Conservation (phyloP, 2,329 filamentous ascomycete species). For the Phoma sp. region DNA sequence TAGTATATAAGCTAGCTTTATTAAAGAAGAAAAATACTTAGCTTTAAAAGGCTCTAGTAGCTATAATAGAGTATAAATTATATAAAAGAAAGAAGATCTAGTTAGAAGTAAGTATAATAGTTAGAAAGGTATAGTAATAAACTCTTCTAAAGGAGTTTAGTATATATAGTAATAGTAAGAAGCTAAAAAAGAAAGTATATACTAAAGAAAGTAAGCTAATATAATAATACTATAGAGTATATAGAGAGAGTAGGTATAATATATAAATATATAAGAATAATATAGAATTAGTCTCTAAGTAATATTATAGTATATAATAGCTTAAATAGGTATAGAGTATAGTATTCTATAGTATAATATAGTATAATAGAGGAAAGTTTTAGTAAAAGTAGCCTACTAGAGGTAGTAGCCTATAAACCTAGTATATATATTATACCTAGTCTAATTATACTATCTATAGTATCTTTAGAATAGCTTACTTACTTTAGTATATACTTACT, state of each 20-base stretch:
- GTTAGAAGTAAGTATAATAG: background rate
- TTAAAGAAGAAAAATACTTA: background rate
- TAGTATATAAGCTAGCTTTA: background rate
- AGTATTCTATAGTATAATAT: too few species aligned
- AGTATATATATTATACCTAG: too few species aligned
- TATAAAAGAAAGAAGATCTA: background rate
- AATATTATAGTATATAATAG: too few species aligned
- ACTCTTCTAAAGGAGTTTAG: conserved; percentile 1
- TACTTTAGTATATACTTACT: too few species aligned
- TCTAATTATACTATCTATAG: too few species aligned
- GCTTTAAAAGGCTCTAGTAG: background rate
- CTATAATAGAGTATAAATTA: background rate
- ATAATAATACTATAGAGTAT: background rate
- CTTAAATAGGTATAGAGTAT: too few species aligned
- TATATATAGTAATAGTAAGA: background rate
- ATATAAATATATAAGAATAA: background rate
- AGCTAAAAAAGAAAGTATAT: too few species aligned
- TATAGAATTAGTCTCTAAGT: too few species aligned
- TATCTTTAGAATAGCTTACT: too few species aligned
- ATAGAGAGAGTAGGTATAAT: background rate
- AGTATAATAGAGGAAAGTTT: too few species aligned
- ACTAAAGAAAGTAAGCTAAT: background rate
- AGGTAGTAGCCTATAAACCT: too few species aligned
- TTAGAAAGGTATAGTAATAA: background rate
- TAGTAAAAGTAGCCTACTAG: too few species aligned